Conservation (phyloP, 805 yeast genomes). For the Metschnikowia arizonensis region DNA sequence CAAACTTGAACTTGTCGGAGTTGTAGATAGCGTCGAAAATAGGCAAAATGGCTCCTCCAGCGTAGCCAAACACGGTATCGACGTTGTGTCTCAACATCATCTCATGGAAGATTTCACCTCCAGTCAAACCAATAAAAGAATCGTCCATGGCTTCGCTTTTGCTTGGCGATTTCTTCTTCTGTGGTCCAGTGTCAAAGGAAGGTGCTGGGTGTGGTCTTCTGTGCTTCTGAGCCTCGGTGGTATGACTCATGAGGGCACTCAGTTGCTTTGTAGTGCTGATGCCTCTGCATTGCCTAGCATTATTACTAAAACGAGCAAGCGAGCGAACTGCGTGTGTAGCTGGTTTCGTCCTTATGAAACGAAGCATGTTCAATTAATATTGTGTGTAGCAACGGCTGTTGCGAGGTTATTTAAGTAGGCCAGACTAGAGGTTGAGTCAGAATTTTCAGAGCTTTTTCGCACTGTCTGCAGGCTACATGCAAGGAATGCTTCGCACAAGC, state of each 20-base stretch:
- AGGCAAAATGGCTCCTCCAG: conserved; percentile 98
- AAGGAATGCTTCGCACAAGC: conserved; percentile 10
- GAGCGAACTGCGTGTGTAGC: conserved; percentile 11
- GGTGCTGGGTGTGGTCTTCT: conserved; percentile 48
- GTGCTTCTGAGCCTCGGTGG: conserved; percentile 14
- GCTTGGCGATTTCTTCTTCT: conserved; percentile 6
- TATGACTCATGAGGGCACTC: conserved; percentile 26
- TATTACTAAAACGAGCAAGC: conserved; percentile 8
- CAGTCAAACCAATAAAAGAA: conserved; percentile 92
- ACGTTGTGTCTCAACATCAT: conserved; percentile 97
- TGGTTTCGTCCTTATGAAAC: conserved; percentile 15
- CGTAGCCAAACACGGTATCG: conserved; percentile 94
- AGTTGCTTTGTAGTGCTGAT: conserved; percentile 29
- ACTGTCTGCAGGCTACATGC: conserved; percentile 6
- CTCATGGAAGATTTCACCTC: conserved; percentile 97
- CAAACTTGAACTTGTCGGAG: conserved; percentile 82
- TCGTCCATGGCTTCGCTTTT: conserved; percentile 55
- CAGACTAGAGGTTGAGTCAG: conserved; percentile 8
- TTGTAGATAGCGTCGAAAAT: conserved; percentile 96
- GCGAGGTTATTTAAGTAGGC: background rate
- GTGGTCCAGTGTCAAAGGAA: conserved; percentile 39
- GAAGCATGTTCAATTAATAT: conserved; percentile 12
- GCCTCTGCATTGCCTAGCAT: conserved; percentile 22
- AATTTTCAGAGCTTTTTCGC: conserved; percentile 12
- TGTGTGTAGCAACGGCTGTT: background rate